Percentiles rank a stretch among this genome's conserved stretches.
Conservation (phyloP, 345 rosid species). For the Trapa bicornis region DNA sequence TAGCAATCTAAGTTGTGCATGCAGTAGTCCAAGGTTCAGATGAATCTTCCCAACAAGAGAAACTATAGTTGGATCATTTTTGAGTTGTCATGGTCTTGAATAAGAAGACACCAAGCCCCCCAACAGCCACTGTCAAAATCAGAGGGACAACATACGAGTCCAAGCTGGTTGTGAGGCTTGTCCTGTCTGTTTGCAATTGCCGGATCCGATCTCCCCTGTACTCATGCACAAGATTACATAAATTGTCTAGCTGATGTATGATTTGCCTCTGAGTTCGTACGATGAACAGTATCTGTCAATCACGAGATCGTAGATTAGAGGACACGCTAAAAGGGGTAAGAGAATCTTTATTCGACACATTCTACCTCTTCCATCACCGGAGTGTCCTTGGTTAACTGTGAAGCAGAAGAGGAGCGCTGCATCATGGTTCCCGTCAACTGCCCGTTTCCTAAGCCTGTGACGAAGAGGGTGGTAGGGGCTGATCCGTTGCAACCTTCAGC, state of each 20-base stretch:
- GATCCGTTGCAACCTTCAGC: constrained; percentile 2
- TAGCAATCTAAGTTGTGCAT: no score
- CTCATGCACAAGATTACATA: constrained; percentile 66
- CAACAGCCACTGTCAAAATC: constrained; percentile 48
- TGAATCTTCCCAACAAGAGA: not conserved
- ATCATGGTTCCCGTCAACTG: constrained; percentile 38
- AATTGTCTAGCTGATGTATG: constrained; percentile 71
- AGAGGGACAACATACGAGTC: constrained; percentile 33
- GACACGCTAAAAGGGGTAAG: not conserved
- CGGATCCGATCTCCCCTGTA: constrained; percentile 51
- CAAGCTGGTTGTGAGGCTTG: constrained; percentile 19
- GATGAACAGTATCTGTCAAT: constrained; percentile 41
- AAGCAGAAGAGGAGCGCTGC: constrained; percentile 63
- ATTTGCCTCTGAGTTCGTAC: constrained; percentile 80
- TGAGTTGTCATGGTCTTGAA: constrained; percentile 22
- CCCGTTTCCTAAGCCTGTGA: constrained; percentile 23
- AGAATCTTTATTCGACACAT: not conserved
- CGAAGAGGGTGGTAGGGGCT: not conserved
- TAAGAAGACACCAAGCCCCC: constrained; percentile 45
- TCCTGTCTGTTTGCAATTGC: constrained; percentile 29
- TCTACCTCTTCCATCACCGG: constrained; percentile 90
- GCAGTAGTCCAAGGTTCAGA: not conserved
- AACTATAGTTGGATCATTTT: constrained; percentile 14
- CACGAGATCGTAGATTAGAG: not conserved
- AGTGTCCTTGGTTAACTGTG: constrained; percentile 75